A percentile compares a stretch with the other conserved stretches of the same genome.
Conservation (phyloP, 768 basidiomycete species). For the Chalciporus pseudorubinellus region DNA sequence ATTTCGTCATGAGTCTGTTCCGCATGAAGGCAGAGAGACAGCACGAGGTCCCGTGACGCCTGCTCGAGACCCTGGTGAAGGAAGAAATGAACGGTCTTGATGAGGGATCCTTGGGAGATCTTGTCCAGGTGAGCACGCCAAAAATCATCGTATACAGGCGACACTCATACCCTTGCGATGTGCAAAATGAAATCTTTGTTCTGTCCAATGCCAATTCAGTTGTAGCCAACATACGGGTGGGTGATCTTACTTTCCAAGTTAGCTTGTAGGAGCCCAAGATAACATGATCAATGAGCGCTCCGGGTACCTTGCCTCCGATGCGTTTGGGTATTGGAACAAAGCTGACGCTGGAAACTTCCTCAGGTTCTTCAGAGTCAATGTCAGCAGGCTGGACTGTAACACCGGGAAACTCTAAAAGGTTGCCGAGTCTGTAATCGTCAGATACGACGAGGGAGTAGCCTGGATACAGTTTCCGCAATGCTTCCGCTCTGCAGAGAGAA, state of each 20-base stretch:
- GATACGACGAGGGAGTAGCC: constrained; percentile 59
- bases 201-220: constrained; percentile 30
- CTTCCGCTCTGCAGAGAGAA: constrained; percentile 35
- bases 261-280: constrained; percentile 54
- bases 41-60: constrained; percentile 47
- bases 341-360: constrained; percentile 45
- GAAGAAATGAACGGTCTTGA: constrained; percentile 42
- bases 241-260: constrained; percentile 53
- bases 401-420: constrained; percentile 52
- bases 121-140: constrained; percentile 12
- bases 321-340: constrained; percentile 51
- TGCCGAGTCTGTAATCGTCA: constrained; percentile 42
- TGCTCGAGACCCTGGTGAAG: constrained; percentile 62
- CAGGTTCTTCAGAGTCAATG: constrained; percentile 44
- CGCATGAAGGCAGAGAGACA: constrained; percentile 50
- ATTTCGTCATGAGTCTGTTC: constrained; percentile 64
- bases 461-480: constrained; percentile 58
- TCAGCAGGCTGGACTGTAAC: constrained; percentile 44
- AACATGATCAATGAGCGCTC: constrained; percentile 51
- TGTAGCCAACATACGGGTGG: background rate
- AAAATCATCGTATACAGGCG: background rate
- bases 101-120: constrained; percentile 29
- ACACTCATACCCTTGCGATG: constrained; percentile 42
- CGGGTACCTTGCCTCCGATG: constrained; percentile 39
- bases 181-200: constrained; percentile 57